Evolutionary conservation across 2,329 filamentous ascomycete genomes (phyloP), one percentile per base, ranked within the genome.

Genomic region (Lecanicillium sp.): DNA sequence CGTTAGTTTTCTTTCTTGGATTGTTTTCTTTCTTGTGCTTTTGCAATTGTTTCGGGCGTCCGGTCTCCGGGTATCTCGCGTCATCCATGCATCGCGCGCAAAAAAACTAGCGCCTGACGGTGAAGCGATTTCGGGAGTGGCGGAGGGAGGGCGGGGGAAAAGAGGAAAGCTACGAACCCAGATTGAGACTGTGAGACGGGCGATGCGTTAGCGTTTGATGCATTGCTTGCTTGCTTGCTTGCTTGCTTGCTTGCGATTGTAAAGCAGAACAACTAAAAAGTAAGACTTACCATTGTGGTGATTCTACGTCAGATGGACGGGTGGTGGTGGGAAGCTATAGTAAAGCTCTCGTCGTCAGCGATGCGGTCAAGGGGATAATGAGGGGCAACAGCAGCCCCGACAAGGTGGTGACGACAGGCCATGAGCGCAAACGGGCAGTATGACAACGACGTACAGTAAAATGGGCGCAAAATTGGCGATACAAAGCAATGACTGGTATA

Each of bases 151-250:
- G 22, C 34, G 22, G 40, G 51, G 49, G 45, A 43, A 51, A 48
- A 51, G 45, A 48, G 42, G 35, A 42, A 25, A 45, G n/a, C n/a
- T 22, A 77, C 73, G 61, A 68, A 81, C 77, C 77, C 77, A 62
- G 77, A 80, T 74, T 79, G 73, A 78, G 77, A 80, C 77, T 81
- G 36, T 41, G 38, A 32, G 34, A 27, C 12, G 20, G 16, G 22
- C 12, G 29, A 30, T 17, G 4, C 11, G 34, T 41, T 16, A 41
- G 14, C 8, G 29, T n/a, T 30, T 5, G 14, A n/a, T n/a, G 14
- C 11, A 6, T 20, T 33, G 16, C 16, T 30, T 16, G 15, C 16
- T 15, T 22, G 4, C 33, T 17, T 13, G 29, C 6, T 30, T 5
- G 14, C 8, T n/a, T 9, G 5, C 5, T 20, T 33, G 16, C 16